Conservation (phyloP, 2,329 filamentous ascomycete genomes). For the Exserohilum turcica region DNA sequence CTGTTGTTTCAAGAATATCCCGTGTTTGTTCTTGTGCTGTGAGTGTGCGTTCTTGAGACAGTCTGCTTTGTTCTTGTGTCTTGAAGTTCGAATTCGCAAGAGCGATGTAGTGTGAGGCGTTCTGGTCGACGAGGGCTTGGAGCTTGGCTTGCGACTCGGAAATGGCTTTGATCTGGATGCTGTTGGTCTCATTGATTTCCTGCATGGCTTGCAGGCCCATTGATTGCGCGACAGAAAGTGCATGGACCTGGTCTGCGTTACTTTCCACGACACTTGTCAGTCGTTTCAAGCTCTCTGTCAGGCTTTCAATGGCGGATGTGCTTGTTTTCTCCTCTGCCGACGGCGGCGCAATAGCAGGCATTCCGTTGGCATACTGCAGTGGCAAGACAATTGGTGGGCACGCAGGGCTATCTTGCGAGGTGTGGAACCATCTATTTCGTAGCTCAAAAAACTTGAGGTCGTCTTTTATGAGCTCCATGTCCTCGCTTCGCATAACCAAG, state of each 20-base stretch:
- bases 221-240: constrained; percentile 43
- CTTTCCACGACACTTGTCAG: constrained; percentile 36
- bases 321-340: constrained; percentile 11
- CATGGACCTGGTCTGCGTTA: constrained; percentile 41
- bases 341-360: constrained; percentile 21
- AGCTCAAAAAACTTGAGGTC: constrained; percentile 36
- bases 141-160: constrained; percentile 39
- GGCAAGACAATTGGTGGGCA: constrained; percentile 35
- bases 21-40: constrained; percentile 37
- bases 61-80: constrained; percentile 33
- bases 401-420: constrained; percentile 30
- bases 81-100: constrained; percentile 40
- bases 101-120: constrained; percentile 44
- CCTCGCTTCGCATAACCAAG: constrained; percentile 43
- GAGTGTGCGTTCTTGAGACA: background rate
- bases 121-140: constrained; percentile 38
- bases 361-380: constrained; percentile 35
- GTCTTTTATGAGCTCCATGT: constrained; percentile 43
- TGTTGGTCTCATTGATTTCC: constrained; percentile 45
- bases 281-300: constrained; percentile 33
- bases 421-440: constrained; percentile 44
- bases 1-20: constrained; percentile 32
- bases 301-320: constrained; percentile 26
- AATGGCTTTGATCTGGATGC: constrained; percentile 42
- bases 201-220: constrained; percentile 44